Evolutionary conservation across 2,329 filamentous ascomycete genomes (phyloP).

Genomic region (Aspergillus fructus): DNA sequence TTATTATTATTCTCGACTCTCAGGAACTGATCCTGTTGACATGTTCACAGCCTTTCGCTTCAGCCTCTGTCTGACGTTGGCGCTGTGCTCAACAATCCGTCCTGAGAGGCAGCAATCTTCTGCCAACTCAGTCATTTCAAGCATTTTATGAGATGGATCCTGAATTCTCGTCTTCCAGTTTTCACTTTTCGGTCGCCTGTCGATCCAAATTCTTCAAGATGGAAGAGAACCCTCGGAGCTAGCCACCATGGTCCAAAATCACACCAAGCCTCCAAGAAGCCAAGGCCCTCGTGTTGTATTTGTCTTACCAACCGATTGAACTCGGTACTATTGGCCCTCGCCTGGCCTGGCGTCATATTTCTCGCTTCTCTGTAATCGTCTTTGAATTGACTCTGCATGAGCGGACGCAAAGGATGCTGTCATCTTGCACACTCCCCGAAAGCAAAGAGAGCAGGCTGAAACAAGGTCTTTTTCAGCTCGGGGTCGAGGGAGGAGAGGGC

Average conservation of each 20-base stretch:
- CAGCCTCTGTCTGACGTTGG: neutral
- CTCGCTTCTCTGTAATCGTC: neutral
- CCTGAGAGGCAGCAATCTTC: neutral
- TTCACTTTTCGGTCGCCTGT: neutral
- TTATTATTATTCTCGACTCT: neutral
- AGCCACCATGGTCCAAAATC: neutral
- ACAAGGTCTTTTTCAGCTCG: neutral
- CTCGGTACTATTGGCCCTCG: slow-evolving; percentile 7
- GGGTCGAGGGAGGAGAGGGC: neutral
- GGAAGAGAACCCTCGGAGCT: neutral
- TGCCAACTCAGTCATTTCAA: neutral
- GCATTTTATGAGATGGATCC: neutral
- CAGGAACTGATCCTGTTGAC: too few relatives aligned
- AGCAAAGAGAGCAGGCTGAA: neutral
- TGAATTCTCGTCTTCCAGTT: neutral
- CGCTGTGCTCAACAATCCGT: neutral
- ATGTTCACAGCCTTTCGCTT: neutral
- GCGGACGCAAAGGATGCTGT: neutral
- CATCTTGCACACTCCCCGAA: neutral
- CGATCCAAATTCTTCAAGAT: slow-evolving; percentile 7
- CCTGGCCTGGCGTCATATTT: slow-evolving; percentile 8
- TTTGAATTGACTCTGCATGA: neutral
- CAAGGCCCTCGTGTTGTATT: neutral
- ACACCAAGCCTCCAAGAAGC: neutral
- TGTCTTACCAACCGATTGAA: neutral